phyloP scores from a whole-genome alignment of 1,284 basidiomycete species.

The Quambalaria eucalypti region DNA sequence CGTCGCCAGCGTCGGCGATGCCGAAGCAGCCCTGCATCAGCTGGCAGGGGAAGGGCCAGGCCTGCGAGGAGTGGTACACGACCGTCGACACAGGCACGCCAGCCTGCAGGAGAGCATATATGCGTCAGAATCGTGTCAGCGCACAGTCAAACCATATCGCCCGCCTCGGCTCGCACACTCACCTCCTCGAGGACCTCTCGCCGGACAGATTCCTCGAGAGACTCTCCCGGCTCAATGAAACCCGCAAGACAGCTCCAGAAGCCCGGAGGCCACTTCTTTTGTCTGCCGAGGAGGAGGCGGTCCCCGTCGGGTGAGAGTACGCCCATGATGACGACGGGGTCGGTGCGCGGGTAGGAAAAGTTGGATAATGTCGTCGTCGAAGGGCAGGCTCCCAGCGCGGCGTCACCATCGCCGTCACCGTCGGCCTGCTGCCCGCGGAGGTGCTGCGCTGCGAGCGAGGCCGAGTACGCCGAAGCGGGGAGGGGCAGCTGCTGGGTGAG shows the following conservation, averaged over 20 bases:
- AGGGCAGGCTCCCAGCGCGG: conserved; percentile 17
- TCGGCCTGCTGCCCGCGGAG: neutral
- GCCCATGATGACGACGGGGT: conserved; percentile 77
- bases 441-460: neutral
- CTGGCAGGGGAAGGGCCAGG: conserved; percentile 67
- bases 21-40: conserved; percentile 67
- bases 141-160: too few species aligned
- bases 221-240: conserved; percentile 47
- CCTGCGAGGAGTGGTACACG: conserved; percentile 74
- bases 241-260: conserved; percentile 43
- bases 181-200: conserved; percentile 86
- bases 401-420: conserved; percentile 9
- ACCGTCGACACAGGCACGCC: conserved; percentile 77
- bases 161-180: too few species aligned
- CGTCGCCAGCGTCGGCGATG: conserved; percentile 53
- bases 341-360: conserved; percentile 38
- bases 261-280: conserved; percentile 55
- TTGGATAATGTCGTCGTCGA: conserved; percentile 25
- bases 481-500: conserved; percentile 20
- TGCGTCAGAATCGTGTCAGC: too few species aligned
- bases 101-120: conserved; percentile 47
- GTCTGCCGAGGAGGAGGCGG: conserved; percentile 75
- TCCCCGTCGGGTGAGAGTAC: conserved; percentile 65
- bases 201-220: conserved; percentile 84
- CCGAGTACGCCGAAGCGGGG: neutral